Percentiles rank a stretch among this genome's conserved stretches.
These are phyloP conservation scores for Begonia fuchsioides DNA, from an alignment of 306 rosid species.

Conservation along the genomic window DNA sequence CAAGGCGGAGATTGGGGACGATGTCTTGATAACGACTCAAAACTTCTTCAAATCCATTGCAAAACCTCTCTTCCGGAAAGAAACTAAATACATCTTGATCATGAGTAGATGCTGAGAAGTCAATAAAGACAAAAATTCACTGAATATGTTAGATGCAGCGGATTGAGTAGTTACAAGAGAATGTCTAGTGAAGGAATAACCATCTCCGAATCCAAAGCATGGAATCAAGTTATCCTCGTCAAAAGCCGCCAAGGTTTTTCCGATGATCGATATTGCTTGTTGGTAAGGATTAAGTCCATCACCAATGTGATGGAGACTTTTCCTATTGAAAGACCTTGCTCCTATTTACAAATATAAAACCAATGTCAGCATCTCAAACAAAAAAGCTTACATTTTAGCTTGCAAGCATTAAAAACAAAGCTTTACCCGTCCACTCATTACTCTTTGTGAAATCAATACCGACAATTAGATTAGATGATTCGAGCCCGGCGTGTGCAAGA, in stretches of 20 bases:
- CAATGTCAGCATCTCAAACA: slow-evolving; percentile 13
- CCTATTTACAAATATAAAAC: slow-evolving; percentile 28
- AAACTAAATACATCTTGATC: slow-evolving; percentile 95
- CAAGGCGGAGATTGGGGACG: slow-evolving; percentile 73
- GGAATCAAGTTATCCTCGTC: slow-evolving; percentile 92
- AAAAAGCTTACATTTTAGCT: slow-evolving; percentile 1
- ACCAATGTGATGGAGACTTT: slow-evolving; percentile 83
- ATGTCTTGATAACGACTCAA: slow-evolving; percentile 56
- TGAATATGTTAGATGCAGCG: too few relatives aligned
- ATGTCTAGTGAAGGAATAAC: slow-evolving; percentile 23
- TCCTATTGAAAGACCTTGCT: slow-evolving; percentile 64
- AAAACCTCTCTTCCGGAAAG: slow-evolving; percentile 56
- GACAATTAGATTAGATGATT: slow-evolving; percentile 88
- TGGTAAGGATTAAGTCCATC: slow-evolving; percentile 83
- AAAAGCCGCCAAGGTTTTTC: slow-evolving; percentile 70
- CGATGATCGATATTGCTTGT: slow-evolving; percentile 86
- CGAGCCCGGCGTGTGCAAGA: slow-evolving; percentile 65
- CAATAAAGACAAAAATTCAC: neutral
- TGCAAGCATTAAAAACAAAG: slow-evolving; percentile 5
- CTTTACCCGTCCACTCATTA: slow-evolving; percentile 98
- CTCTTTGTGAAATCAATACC: slow-evolving; percentile 98
- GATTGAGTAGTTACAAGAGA: neutral
- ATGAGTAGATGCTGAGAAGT: slow-evolving; percentile 63
- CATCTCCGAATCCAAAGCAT: slow-evolving; percentile 96
- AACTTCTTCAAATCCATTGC: slow-evolving; percentile 96